A percentile compares a stretch with the other conserved stretches of the same genome.
Evolutionary conservation across 129 eudicot genomes (phyloP).

Genomic region (Dittrichia graveolens): DNA sequence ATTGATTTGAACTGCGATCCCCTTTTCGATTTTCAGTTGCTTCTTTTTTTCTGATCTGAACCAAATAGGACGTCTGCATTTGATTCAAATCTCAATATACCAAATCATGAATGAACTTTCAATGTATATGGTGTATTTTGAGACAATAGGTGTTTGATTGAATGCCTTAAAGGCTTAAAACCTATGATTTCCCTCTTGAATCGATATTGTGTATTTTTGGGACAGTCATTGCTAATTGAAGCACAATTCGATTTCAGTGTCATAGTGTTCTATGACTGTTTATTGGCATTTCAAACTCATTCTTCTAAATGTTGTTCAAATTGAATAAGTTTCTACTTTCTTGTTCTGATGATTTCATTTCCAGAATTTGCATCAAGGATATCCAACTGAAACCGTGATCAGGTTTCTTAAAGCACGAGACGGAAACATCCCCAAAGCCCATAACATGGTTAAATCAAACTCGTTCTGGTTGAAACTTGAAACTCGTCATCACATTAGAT

Average conservation of each 20-base stretch:
- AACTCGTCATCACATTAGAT: slow-evolving; percentile 28
- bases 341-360: slow-evolving; percentile 20
- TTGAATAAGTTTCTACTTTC: neutral
- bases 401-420: slow-evolving; percentile 98
- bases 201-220: no score
- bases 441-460: slow-evolving; percentile 63
- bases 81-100: neutral
- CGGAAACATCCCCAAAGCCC: slow-evolving; percentile 77
- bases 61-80: slow-evolving; percentile 31
- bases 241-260: neutral
- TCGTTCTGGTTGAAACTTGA: slow-evolving; percentile 21
- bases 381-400: slow-evolving; percentile 57
- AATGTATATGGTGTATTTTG: neutral
- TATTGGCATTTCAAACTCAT: neutral
- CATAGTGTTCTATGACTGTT: slow-evolving; percentile 8
- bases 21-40: slow-evolving; percentile 9
- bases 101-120: neutral
- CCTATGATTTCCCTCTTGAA: neutral
- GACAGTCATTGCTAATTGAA: no score
- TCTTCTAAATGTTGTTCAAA: neutral
- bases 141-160: neutral
- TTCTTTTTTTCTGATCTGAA: slow-evolving; percentile 19
- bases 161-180: neutral
- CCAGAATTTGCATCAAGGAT: slow-evolving; percentile 90
- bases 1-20: slow-evolving; percentile 21